Percentiles rank a stretch among this genome's conserved stretches.
Evolutionary conservation across 2,329 filamentous ascomycete species (phyloP).

Genomic region (Fusarium armeniacum): DNA sequence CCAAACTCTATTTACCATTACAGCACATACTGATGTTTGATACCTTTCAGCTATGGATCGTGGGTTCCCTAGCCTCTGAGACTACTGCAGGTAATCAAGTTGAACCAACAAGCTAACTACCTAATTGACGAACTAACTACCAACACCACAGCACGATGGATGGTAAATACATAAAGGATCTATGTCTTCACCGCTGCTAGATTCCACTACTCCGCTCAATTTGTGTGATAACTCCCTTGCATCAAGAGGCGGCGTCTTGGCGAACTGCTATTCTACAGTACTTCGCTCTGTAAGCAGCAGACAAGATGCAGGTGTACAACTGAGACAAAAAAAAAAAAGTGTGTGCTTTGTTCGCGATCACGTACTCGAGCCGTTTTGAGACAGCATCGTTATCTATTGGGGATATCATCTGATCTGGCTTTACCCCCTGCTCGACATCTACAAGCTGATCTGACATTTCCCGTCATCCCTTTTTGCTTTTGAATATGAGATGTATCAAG

Average conservation of each 20-base stretch:
- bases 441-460: conserved; percentile 8
- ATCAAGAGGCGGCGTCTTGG: conserved; percentile 36
- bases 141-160: conserved; percentile 11
- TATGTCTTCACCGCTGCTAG: conserved; percentile 36
- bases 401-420: conserved; percentile 8
- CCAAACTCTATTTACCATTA: conserved; percentile 31
- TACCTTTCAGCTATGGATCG: conserved; percentile 8
- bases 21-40: not conserved
- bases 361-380: conserved; percentile 8
- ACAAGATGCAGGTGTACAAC: conserved; percentile 25
- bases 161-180: not conserved
- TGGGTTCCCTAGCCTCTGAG: not conserved
- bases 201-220: conserved; percentile 21
- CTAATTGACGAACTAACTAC: not conserved
- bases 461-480: conserved; percentile 8
- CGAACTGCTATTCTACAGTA: conserved; percentile 5
- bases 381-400: conserved; percentile 23
- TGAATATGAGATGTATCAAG: conserved; percentile 38
- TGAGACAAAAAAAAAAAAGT: not conserved
- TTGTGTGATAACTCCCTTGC: conserved; percentile 38
- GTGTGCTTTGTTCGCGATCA: conserved; percentile 31
- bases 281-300: conserved; percentile 12
- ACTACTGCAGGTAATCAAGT: conserved; percentile 14
- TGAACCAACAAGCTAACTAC: not conserved
- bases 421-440: conserved; percentile 15